Conservation (phyloP, 208 protist species). For the Trypanosomatidae sp. region DNA sequence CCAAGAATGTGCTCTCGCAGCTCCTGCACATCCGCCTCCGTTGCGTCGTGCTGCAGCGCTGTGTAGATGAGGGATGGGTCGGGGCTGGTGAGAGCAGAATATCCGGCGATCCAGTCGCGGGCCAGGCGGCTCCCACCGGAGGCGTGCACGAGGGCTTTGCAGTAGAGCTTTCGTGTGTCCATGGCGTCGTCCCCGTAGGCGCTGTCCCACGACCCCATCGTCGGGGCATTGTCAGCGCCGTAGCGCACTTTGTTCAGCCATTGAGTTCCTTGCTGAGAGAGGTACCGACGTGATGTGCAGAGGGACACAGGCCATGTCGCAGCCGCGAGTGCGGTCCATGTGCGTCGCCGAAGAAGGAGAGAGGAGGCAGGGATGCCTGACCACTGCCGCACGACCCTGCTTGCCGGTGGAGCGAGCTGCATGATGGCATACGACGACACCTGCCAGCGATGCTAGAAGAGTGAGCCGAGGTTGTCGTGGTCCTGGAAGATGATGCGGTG, state of each 20-base stretch:
- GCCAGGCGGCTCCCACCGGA: constrained; percentile 60
- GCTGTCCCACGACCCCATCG: constrained; percentile 46
- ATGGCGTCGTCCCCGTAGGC: constrained; percentile 35
- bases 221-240: constrained; percentile 44
- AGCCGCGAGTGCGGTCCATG: background rate
- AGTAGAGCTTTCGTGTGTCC: constrained; percentile 68
- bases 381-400: background rate
- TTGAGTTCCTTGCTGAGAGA: constrained; percentile 32
- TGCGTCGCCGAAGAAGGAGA: background rate
- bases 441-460: background rate
- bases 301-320: background rate
- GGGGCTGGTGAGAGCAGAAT: constrained; percentile 43
- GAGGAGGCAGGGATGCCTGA: background rate
- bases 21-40: constrained; percentile 48
- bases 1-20: constrained; percentile 53
- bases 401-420: constrained; percentile 1
- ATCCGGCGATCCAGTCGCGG: constrained; percentile 82
- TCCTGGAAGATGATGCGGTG: background rate
- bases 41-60: constrained; percentile 67
- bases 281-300: constrained; percentile 7
- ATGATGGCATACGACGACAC: background rate
- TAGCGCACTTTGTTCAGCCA: constrained; percentile 62
- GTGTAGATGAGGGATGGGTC: constrained; percentile 54
- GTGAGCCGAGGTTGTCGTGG: background rate
- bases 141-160: constrained; percentile 76